Evolutionary conservation across 2,329 filamentous ascomycete genomes (phyloP), one percentile per base, ranked within the genome.

Genomic region (Ceratocystis lukuohia): DNA sequence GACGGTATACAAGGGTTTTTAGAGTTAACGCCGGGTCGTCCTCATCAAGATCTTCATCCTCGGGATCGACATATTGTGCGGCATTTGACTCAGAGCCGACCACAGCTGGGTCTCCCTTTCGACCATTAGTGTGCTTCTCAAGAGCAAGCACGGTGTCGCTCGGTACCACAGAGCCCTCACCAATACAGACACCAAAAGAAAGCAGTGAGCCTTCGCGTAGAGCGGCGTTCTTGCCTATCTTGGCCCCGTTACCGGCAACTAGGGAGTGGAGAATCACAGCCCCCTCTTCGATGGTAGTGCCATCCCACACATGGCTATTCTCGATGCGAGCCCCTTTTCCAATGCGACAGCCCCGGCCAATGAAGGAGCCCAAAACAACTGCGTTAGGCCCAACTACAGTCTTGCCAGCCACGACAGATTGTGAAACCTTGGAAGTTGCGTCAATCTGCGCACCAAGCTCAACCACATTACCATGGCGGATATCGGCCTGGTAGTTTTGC

Each of bases 251-350:
- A 71, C 87, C 85, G 3, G 89, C 94, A 65, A 99, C 78, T 53
- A 99, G 84, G 1, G 91, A 87, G 70, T 85, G 82, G 7, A 82
- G 80, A 61, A 99, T 78, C 28, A 82, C 82, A 17, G 87, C 81
- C 22, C 86, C 86, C 72, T 96, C 90, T 1, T 85, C 88, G 70
- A 99, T 84, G 4, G 82, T 82, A 0, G 85, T 85, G 71, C 91
- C 84, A 71, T 96, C 90, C 92, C 93, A 97, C 69, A 99, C 84
- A 71, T 91, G 93, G 25, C 89, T 88, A 70, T 90, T 82, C 61
- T 88, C 82, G 68, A 99, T 84, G 46, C 80, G 82, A 33, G 94
- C 92, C 70, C 94, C 89, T 70, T 84, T 87, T 5, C 94, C 94
- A 70, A 99, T 94, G 70, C 85, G 86, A 76, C 93, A 97, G 70